Evolutionary conservation across 2,329 filamentous ascomycete species (phyloP).

Genomic region (Microsporum canis): DNA sequence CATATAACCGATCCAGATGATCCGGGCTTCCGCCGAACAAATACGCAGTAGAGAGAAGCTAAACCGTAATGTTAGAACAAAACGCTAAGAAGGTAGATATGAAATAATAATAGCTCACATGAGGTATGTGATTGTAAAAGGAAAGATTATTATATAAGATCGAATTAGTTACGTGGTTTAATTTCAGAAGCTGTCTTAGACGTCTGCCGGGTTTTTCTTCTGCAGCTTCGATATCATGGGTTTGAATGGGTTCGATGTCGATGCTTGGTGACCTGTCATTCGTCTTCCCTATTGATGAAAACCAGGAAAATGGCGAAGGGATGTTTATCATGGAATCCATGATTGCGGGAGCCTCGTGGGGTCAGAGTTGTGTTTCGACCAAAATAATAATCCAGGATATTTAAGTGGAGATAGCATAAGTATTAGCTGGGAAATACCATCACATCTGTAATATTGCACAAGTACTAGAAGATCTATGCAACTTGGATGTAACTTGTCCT

Average conservation of each 20-base stretch:
- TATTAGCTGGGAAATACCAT: background rate
- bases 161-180: constrained; percentile 83
- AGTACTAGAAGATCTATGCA: background rate
- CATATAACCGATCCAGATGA: constrained; percentile 71
- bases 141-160: constrained; percentile 64
- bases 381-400: background rate
- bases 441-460: background rate
- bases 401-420: background rate
- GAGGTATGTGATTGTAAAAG: constrained; percentile 74
- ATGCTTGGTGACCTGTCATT: constrained; percentile 17
- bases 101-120: constrained; percentile 38
- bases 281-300: background rate
- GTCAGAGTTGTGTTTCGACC: background rate
- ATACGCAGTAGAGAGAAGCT: constrained; percentile 73
- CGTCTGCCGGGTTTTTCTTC: constrained; percentile 69
- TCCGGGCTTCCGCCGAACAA: constrained; percentile 63
- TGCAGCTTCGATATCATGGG: constrained; percentile 68
- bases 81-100: background rate
- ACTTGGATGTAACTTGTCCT: background rate
- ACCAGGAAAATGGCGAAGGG: constrained; percentile 6
- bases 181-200: constrained; percentile 78
- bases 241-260: constrained; percentile 54
- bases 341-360: background rate
- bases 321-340: constrained; percentile 17
- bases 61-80: constrained; percentile 5